These are phyloP conservation scores for Arabis alpina DNA, from an alignment of 345 rosid species.

Conservation along the genomic window DNA sequence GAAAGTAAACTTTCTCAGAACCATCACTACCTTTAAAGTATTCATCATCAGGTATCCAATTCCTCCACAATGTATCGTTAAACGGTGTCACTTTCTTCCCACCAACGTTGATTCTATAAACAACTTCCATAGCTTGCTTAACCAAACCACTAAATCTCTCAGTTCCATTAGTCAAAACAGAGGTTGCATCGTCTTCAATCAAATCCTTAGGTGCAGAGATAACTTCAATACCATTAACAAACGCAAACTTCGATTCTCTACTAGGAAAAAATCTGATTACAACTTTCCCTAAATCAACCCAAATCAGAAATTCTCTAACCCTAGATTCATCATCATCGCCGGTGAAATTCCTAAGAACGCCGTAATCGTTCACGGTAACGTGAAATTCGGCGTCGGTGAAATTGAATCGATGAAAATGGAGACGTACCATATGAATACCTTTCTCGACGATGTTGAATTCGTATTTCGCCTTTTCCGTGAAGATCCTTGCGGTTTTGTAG, in stretches of 20 bases:
- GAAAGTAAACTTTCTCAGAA: constrained; percentile 49
- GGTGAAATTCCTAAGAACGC: constrained; percentile 65
- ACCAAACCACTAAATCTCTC: constrained; percentile 53
- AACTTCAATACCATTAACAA: constrained; percentile 79
- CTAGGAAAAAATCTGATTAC: constrained; percentile 59
- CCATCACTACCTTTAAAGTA: constrained; percentile 54
- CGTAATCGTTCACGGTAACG: constrained; percentile 64
- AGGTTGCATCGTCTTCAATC: constrained; percentile 57
- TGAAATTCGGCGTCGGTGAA: constrained; percentile 56
- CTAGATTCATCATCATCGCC: constrained; percentile 34
- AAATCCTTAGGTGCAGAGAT: constrained; percentile 83
- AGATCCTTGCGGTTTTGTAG: constrained; percentile 68
- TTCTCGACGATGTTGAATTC: constrained; percentile 57
- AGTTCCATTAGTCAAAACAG: constrained; percentile 46
- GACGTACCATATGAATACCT: constrained; percentile 73
- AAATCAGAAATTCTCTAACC: constrained; percentile 65
- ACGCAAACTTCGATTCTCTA: constrained; percentile 52
- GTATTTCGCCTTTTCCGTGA: constrained; percentile 62
- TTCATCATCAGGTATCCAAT: constrained; percentile 71
- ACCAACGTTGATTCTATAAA: constrained; percentile 69
- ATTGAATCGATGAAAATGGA: constrained; percentile 62
- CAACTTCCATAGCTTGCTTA: constrained; percentile 61
- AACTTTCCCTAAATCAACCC: constrained; percentile 54
- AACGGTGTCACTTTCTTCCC: constrained; percentile 80
- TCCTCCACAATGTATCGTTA: constrained; percentile 84